Evolutionary conservation across 805 yeast genomes (phyloP).

Genomic region (Metschnikowia cubensis): DNA sequence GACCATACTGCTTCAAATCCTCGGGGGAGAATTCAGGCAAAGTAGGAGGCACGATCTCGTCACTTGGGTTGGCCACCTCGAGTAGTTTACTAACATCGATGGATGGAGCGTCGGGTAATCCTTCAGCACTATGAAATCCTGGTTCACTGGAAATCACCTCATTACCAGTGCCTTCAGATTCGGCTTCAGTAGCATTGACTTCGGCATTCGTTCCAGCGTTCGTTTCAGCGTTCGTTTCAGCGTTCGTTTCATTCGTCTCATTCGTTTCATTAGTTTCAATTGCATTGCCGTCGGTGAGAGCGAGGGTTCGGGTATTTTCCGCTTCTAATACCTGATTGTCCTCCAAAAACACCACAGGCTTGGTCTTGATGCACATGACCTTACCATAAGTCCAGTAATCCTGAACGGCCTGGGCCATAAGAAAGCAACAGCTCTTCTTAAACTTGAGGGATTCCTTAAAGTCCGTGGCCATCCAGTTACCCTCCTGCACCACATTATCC

Average conservation of each 20-base stretch:
- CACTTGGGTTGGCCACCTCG: constrained; percentile 25
- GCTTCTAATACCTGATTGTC: neutral
- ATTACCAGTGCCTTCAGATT: neutral
- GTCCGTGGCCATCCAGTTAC: constrained; percentile 79
- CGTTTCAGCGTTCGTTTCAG: no score
- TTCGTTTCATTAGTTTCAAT: no score
- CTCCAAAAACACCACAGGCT: constrained; percentile 34
- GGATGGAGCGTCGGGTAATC: constrained; percentile 4
- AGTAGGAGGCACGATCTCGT: constrained; percentile 24
- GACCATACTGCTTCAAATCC: constrained; percentile 24
- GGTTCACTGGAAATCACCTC: neutral
- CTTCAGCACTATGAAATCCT: neutral
- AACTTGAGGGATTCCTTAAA: constrained; percentile 65
- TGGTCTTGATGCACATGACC: constrained; percentile 53
- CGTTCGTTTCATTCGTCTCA: no score
- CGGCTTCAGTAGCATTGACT: neutral
- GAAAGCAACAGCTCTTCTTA: constrained; percentile 65
- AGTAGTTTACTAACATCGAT: constrained; percentile 38
- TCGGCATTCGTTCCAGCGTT: neutral
- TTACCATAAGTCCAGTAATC: constrained; percentile 81
- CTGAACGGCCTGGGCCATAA: constrained; percentile 65
- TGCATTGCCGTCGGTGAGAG: neutral
- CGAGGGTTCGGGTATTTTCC: neutral
- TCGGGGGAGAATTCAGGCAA: constrained; percentile 29
- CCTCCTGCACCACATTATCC: constrained; percentile 73